Percentiles rank a stretch among this genome's conserved stretches.
phyloP scores from a whole-genome alignment of 768 basidiomycete genomes.

The Coprinellus aureogranulatus region DNA sequence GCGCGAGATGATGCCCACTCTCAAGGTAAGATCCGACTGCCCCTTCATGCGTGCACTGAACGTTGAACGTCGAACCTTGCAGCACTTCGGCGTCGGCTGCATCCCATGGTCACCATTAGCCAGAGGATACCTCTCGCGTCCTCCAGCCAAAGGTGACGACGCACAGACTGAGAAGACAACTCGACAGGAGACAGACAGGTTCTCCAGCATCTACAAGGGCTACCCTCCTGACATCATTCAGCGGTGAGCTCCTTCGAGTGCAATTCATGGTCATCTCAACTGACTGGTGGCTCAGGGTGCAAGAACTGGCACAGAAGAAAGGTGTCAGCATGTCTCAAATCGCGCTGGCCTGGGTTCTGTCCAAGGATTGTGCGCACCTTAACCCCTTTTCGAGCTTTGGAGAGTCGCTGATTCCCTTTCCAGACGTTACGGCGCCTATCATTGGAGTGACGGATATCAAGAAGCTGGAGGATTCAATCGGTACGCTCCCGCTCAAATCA shows the following conservation, averaged over 20 bases:
- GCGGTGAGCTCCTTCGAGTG: not conserved
- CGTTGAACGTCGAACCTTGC: not conserved
- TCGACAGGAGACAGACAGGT: slow-evolving; percentile 37
- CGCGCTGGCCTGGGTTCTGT: slow-evolving; percentile 14
- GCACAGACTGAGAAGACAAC: slow-evolving; percentile 32
- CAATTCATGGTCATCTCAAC: not conserved
- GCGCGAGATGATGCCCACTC: slow-evolving; percentile 57
- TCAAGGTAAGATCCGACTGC: slow-evolving; percentile 35
- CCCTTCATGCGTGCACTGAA: too few relatives aligned
- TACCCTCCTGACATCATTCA: not conserved
- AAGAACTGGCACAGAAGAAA: slow-evolving; percentile 14
- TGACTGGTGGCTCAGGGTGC: too few relatives aligned
- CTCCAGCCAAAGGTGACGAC: slow-evolving; percentile 14
- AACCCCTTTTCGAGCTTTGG: not conserved
- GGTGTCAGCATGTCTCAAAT: slow-evolving; percentile 18
- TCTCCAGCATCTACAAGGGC: not conserved
- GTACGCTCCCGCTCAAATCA: not conserved
- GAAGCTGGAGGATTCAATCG: slow-evolving; percentile 47
- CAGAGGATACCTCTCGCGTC: slow-evolving; percentile 46
- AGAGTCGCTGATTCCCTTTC: slow-evolving; percentile 1
- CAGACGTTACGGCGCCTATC: slow-evolving; percentile 46
- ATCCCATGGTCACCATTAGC: slow-evolving; percentile 63
- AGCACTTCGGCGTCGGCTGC: slow-evolving; percentile 52
- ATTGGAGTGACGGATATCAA: slow-evolving; percentile 45
- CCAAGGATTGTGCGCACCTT: slow-evolving; percentile 9